Conservation (phyloP, 768 basidiomycete species). For the Lactarius evosmus region DNA sequence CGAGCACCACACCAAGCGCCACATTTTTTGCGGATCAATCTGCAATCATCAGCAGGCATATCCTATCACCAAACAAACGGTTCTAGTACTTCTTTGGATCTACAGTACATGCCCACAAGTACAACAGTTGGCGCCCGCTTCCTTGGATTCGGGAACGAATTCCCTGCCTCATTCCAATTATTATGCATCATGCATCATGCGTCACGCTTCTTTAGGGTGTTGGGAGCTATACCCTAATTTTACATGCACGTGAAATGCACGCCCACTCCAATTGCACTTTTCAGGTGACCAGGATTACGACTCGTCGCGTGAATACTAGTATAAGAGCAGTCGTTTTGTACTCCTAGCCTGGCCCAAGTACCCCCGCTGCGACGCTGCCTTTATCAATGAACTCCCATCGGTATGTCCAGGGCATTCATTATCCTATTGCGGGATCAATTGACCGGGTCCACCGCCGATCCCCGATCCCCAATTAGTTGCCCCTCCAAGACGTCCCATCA, state of each 20-base stretch:
- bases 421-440: not conserved
- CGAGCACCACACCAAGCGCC: no score
- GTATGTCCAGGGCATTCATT: not conserved
- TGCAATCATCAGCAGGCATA: not conserved
- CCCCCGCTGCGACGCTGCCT: not conserved
- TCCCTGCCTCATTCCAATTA: no score
- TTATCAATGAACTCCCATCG: not conserved
- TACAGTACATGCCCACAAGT: not conserved
- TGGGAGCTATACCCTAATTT: not conserved
- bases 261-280: not conserved
- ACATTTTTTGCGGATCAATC: no score
- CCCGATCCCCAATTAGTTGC: not conserved
- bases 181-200: not conserved
- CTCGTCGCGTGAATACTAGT: not conserved
- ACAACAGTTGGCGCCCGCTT: not conserved
- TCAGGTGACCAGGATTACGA: not conserved
- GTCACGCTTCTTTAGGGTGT: not conserved
- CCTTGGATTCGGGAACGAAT: not conserved
- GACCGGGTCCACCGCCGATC: not conserved
- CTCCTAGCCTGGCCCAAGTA: not conserved
- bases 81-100: no score
- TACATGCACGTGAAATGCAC: not conserved
- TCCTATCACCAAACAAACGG: not conserved
- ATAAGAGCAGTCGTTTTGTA: not conserved
- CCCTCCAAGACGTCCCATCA: not conserved